phyloP scores from a whole-genome alignment of 2,329 filamentous ascomycete genomes.

The Arthrobotrys musiformis region DNA sequence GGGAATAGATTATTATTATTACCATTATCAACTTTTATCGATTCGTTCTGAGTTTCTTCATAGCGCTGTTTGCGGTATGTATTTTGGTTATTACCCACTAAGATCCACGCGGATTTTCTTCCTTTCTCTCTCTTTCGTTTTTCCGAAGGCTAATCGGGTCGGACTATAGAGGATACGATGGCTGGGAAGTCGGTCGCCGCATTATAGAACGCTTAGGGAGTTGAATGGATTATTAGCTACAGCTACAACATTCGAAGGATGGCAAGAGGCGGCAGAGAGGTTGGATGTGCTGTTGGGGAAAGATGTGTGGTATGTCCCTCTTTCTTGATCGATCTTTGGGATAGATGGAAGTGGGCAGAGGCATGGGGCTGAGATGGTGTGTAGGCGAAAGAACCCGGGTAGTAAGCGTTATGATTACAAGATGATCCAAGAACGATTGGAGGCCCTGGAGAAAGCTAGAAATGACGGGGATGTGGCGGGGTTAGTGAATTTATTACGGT shows the following conservation, averaged over 20 bases:
- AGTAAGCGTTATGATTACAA: conserved; percentile 87
- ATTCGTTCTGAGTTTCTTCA: conserved; percentile 26
- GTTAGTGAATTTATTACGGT: conserved; percentile 81
- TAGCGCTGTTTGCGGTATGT: conserved; percentile 31
- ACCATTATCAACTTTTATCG: conserved; percentile 26
- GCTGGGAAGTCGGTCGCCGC: conserved; percentile 5
- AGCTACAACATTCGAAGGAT: conserved; percentile 81
- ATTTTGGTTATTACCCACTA: background rate
- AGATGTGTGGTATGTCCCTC: conserved; percentile 75
- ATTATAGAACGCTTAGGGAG: conserved; percentile 21
- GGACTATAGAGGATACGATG: conserved; percentile 25
- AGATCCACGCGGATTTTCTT: no score
- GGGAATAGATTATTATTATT: conserved; percentile 1
- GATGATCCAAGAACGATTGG: conserved; percentile 80
- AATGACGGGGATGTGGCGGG: conserved; percentile 77
- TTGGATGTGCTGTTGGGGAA: conserved; percentile 84
- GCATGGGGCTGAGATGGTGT: background rate
- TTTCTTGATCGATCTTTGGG: background rate
- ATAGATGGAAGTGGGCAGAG: no score
- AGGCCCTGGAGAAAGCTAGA: conserved; percentile 75
- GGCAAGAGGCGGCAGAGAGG: conserved; percentile 83
- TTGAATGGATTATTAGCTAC: conserved; percentile 66
- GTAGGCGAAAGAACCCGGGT: conserved; percentile 81
- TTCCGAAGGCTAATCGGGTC: background rate
- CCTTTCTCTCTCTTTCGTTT: no score